Evolutionary conservation across 2,329 filamentous ascomycete genomes (phyloP), one percentile per base, ranked within the genome.

Genomic region (Sporothrix phasma): DNA sequence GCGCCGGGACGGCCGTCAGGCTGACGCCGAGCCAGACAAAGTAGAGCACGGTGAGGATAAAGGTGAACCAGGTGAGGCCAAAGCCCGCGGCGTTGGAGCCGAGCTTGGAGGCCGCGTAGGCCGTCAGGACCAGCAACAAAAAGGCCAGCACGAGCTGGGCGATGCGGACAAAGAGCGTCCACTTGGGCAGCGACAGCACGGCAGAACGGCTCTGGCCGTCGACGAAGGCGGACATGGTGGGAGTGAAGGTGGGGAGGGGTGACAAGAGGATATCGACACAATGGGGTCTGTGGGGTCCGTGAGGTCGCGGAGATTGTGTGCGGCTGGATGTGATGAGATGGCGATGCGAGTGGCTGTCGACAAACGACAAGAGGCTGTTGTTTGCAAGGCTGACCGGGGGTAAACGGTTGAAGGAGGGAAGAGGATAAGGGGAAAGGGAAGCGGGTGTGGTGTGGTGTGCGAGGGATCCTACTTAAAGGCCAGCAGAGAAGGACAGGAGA

Each of bases 21-120:
- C 62, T 63, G 45, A 68, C 61, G 39, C 46, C 64, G 17, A 69
- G 66, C 51, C 63, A 69, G 46, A 66, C 59, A 61, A 69, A 65
- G 43, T 69, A 68, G 43, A 68, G 46, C 24, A 68, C 10, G 6
- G 68, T 69, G 26, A 64, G 54, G 60, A 66, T 66, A n/a, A 69
- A 69, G 29, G 67, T 61, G 64, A 69, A 69, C 66, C 66, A 67
- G 2, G 66, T 65, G 24, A 67, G 39, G 10, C 63, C 63, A 58
- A 65, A 65, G 5, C 63, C 63, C 29, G 63, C 58, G 17, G 58
- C 66, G 10, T 17, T 43, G 13, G 64, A 64, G 29, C 64, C 64
- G 29, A 67, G 29, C 41, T 64, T 56, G 13, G 65, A 64, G n/a
- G 66, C 67, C 3, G 67, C 39, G 39, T 60, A 67, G 41, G 66